phyloP scores from a whole-genome alignment of 1,139 yeast species.

The Wickerhamomyces sp. region DNA sequence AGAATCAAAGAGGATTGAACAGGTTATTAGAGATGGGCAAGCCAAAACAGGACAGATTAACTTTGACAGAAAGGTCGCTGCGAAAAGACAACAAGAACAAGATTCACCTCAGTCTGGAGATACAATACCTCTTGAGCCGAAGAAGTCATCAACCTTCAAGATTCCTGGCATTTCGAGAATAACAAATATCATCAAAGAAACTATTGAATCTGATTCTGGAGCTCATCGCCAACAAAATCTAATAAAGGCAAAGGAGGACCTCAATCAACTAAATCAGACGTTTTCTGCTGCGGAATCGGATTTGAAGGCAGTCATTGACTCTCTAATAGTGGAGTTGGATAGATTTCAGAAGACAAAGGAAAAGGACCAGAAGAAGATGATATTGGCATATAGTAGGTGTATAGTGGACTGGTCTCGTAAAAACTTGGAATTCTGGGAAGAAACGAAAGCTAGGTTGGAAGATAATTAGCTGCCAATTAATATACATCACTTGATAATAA shows the following conservation, averaged over 20 bases:
- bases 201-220: conserved; percentile 69
- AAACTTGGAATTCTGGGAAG: conserved; percentile 71
- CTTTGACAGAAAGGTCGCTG: conserved; percentile 22
- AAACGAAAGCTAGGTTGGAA: conserved; percentile 39
- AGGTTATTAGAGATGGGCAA: conserved; percentile 27
- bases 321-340: conserved; percentile 41
- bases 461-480: neutral
- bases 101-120: neutral
- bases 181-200: conserved; percentile 60
- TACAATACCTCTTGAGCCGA: conserved; percentile 21
- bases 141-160: conserved; percentile 32
- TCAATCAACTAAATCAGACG: conserved; percentile 51
- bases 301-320: conserved; percentile 45
- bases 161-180: conserved; percentile 46
- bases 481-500: too few relatives aligned
- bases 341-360: conserved; percentile 29
- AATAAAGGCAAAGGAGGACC: conserved; percentile 45
- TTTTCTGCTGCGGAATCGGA: conserved; percentile 54
- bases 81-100: conserved; percentile 10
- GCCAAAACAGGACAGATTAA: conserved; percentile 26
- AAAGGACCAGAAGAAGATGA: conserved; percentile 40
- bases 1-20: conserved; percentile 27
- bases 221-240: conserved; percentile 56
- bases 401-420: conserved; percentile 67
- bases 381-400: conserved; percentile 50